phyloP scores from a whole-genome alignment of 2,329 filamentous ascomycete genomes.

The Corynespora cassiicola region DNA sequence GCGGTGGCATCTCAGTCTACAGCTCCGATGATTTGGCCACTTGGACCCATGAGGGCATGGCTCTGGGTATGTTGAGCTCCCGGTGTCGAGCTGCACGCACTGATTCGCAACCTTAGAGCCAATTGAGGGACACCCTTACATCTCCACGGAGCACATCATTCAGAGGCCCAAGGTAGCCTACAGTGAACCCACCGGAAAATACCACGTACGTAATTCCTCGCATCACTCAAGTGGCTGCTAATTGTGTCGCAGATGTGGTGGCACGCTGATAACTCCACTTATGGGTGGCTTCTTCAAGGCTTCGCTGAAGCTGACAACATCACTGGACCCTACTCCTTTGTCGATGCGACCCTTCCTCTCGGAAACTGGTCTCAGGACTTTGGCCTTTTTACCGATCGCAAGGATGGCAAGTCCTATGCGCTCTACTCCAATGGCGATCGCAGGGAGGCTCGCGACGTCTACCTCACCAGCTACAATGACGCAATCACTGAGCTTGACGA shows the following conservation, averaged over 20 bases:
- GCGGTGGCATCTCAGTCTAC: conserved; percentile 64
- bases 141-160: conserved; percentile 64
- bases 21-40: conserved; percentile 67
- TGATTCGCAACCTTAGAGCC: conserved; percentile 56
- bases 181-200: conserved; percentile 60
- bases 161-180: conserved; percentile 69
- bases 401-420: conserved; percentile 62
- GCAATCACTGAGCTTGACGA: conserved; percentile 59
- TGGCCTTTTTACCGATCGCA: conserved; percentile 66
- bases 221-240: conserved; percentile 1
- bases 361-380: conserved; percentile 71
- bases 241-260: conserved; percentile 60
- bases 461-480: conserved; percentile 61
- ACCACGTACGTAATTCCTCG: conserved; percentile 57
- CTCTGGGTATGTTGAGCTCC: conserved; percentile 51
- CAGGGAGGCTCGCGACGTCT: conserved; percentile 62
- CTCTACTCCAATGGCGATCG: conserved; percentile 67
- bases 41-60: conserved; percentile 64
- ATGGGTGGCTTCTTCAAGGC: conserved; percentile 64
- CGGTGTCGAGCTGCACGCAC: too few species aligned
- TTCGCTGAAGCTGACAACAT: conserved; percentile 61
- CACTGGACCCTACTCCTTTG: conserved; percentile 61
- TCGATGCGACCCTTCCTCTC: conserved; percentile 61
- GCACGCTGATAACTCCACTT: conserved; percentile 66
- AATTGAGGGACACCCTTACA: conserved; percentile 61